Evolutionary conservation across 2,329 filamentous ascomycete species (phyloP).

Genomic region (Dothideomycetes sp.): DNA sequence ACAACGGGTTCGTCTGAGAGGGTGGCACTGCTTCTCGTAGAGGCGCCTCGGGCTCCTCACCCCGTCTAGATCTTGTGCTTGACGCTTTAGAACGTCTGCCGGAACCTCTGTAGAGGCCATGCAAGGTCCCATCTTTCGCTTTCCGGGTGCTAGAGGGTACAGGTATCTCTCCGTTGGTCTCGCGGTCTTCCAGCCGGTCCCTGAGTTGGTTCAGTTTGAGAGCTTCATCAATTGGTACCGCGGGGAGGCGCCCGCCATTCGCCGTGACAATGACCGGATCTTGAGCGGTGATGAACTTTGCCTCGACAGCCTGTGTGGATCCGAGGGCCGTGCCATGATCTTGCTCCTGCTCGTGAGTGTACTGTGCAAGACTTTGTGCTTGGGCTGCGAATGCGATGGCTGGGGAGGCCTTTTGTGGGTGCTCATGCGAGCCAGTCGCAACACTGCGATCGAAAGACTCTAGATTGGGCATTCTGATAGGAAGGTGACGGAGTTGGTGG

Average conservation of each 20-base stretch:
- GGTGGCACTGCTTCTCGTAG: constrained; percentile 41
- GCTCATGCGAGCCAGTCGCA: too few species aligned
- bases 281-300: constrained; percentile 52
- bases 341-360: constrained; percentile 26
- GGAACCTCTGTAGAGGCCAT: constrained; percentile 20
- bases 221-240: constrained; percentile 59
- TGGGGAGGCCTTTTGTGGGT: background rate
- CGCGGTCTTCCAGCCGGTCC: constrained; percentile 35
- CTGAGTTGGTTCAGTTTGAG: constrained; percentile 56
- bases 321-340: constrained; percentile 27
- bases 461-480: constrained; percentile 6
- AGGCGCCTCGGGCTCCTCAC: constrained; percentile 30
- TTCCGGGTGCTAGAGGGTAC: constrained; percentile 22
- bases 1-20: constrained; percentile 65
- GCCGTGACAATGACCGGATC: constrained; percentile 62
- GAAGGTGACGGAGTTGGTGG: background rate
- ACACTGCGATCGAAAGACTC: too few species aligned
- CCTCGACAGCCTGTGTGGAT: constrained; percentile 49
- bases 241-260: constrained; percentile 55
- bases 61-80: constrained; percentile 26
- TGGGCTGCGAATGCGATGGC: constrained; percentile 48
- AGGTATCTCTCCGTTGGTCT: constrained; percentile 20
- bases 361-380: constrained; percentile 36
- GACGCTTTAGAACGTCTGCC: constrained; percentile 11
- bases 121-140: constrained; percentile 31